These are phyloP conservation scores for Suhomyces kilbournensis DNA, from an alignment of 805 yeast genomes.

Conservation along the genomic window DNA sequence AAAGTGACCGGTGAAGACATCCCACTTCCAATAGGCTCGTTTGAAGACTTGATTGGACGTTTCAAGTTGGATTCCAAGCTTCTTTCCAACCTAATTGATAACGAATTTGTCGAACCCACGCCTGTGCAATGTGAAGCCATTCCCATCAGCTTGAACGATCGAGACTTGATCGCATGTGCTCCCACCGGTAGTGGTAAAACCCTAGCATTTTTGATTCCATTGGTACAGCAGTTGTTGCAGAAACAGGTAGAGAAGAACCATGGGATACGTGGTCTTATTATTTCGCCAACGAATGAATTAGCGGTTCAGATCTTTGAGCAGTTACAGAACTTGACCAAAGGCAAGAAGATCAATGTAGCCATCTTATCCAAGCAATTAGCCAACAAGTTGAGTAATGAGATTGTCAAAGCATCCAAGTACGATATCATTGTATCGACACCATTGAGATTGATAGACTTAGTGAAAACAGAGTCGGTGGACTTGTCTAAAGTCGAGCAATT, in stretches of 20 bases:
- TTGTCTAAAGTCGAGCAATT: slow-evolving; percentile 67
- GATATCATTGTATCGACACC: slow-evolving; percentile 90
- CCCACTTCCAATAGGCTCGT: slow-evolving; percentile 89
- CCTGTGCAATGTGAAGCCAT: slow-evolving; percentile 90
- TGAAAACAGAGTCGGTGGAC: slow-evolving; percentile 58
- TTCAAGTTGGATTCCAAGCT: slow-evolving; percentile 61
- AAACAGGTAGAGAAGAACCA: slow-evolving; percentile 29
- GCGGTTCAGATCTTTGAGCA: slow-evolving; percentile 81
- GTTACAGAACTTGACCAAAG: slow-evolving; percentile 55
- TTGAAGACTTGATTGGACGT: slow-evolving; percentile 71
- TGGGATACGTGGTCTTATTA: slow-evolving; percentile 71
- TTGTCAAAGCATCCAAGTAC: slow-evolving; percentile 57
- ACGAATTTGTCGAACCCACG: slow-evolving; percentile 82
- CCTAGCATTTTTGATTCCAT: slow-evolving; percentile 80
- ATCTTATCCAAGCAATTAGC: slow-evolving; percentile 71
- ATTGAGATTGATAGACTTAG: slow-evolving; percentile 75
- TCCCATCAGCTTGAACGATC: slow-evolving; percentile 63
- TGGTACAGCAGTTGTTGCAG: slow-evolving; percentile 51
- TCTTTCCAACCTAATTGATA: slow-evolving; percentile 59
- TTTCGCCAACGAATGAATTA: slow-evolving; percentile 93
- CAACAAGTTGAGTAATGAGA: slow-evolving; percentile 60
- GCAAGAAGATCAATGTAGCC: slow-evolving; percentile 56
- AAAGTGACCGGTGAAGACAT: slow-evolving; percentile 81
- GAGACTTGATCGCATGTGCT: slow-evolving; percentile 90
- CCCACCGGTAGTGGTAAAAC: slow-evolving; percentile 99